These are phyloP conservation scores for Rhodotorula diobovata DNA, from an alignment of 768 basidiomycete genomes.

Conservation along the genomic window DNA sequence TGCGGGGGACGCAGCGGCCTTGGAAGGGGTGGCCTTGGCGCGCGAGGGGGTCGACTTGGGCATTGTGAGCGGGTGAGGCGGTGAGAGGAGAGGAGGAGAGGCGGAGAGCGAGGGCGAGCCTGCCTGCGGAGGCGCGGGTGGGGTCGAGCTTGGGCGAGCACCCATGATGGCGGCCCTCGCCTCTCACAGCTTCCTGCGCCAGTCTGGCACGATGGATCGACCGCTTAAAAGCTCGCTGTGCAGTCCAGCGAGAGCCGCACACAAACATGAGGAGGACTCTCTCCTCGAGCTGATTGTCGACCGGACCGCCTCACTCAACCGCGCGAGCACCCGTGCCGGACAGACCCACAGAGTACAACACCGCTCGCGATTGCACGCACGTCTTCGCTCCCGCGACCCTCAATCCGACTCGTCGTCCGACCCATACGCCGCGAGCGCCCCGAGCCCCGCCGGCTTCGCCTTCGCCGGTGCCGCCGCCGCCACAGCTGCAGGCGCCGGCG, in stretches of 20 bases:
- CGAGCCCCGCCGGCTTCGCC: conserved; percentile 37
- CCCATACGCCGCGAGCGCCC: conserved; percentile 35
- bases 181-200: too few species aligned
- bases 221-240: neutral
- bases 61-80: neutral
- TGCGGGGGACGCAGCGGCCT: neutral
- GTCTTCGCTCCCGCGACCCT: too few species aligned
- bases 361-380: too few species aligned
- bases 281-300: too few species aligned
- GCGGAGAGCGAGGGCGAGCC: neutral
- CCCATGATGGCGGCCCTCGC: too few species aligned
- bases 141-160: neutral
- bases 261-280: too few species aligned
- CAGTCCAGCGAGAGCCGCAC: too few species aligned
- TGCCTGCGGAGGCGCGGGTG: neutral
- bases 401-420: conserved; percentile 32
- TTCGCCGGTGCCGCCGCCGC: conserved; percentile 42
- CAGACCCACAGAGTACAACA: too few species aligned
- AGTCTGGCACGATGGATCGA: too few species aligned
- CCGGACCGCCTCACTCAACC: too few species aligned
- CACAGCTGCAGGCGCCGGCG: conserved; percentile 34
- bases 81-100: neutral
- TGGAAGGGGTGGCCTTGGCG: conserved; percentile 1
- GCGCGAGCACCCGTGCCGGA: neutral
- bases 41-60: conserved; percentile 21